Evolutionary conservation across 2,329 filamentous ascomycete genomes (phyloP).

Genomic region (Fusarium gaditjirri): DNA sequence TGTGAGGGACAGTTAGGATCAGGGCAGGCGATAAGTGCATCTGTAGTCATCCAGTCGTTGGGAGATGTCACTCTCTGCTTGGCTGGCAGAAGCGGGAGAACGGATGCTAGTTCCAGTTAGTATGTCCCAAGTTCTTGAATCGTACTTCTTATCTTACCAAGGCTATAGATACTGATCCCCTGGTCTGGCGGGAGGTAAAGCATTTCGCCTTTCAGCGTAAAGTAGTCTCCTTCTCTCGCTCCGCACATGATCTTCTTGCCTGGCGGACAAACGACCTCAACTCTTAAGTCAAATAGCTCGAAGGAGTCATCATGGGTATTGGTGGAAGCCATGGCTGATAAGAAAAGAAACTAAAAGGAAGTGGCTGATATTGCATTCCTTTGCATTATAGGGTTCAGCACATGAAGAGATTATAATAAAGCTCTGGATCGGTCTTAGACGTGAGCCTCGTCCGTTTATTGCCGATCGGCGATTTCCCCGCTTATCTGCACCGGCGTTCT

Average conservation of each 20-base stretch:
- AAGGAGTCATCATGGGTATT: not conserved
- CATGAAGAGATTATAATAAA: not conserved
- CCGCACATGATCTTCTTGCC: not conserved
- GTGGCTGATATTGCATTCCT: accelerated
- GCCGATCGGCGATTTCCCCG: not conserved
- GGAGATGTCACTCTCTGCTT: not conserved
- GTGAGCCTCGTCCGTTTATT: accelerated
- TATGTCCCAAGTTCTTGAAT: accelerated
- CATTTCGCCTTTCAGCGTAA: not conserved
- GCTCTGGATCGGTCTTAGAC: not conserved
- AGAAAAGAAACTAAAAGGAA: not conserved
- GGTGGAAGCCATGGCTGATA: not conserved
- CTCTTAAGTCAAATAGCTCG: not conserved
- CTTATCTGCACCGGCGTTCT: not conserved
- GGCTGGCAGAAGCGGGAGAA: not conserved
- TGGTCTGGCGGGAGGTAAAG: not conserved
- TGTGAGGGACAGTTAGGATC: not conserved
- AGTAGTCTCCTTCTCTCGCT: not conserved
- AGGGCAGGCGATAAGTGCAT: not conserved
- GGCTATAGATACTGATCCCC: not conserved
- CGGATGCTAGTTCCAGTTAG: not conserved
- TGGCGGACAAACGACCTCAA: not conserved
- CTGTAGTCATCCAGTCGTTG: not conserved
- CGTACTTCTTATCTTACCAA: not conserved
- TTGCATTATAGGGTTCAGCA: not conserved